phyloP scores from a whole-genome alignment of 2,329 filamentous ascomycete genomes.

The Sphaerulina musiva region DNA sequence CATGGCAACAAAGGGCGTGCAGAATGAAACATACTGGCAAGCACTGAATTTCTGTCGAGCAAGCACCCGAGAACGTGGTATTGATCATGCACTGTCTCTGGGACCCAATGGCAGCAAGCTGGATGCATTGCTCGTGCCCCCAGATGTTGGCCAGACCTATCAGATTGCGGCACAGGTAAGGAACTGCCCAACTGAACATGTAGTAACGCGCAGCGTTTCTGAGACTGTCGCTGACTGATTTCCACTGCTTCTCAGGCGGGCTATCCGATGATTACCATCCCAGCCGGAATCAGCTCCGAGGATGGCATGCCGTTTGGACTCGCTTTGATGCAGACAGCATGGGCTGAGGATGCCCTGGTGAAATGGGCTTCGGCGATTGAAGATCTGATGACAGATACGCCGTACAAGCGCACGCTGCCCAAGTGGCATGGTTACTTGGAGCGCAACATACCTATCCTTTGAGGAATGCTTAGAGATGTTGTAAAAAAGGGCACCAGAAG shows the following conservation, averaged over 20 bases:
- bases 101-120: constrained; percentile 43
- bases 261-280: constrained; percentile 66
- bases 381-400: constrained; percentile 30
- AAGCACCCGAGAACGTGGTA: constrained; percentile 57
- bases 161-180: constrained; percentile 59
- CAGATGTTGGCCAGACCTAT: constrained; percentile 60
- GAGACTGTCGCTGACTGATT: no score
- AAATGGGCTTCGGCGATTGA: constrained; percentile 42
- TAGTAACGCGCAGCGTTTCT: no score
- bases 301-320: constrained; percentile 43
- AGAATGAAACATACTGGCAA: constrained; percentile 60
- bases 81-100: constrained; percentile 57
- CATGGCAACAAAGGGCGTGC: constrained; percentile 53
- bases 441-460: constrained; percentile 34
- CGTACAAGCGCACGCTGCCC: constrained; percentile 29
- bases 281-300: constrained; percentile 50
- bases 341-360: constrained; percentile 30
- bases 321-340: constrained; percentile 35
- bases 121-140: constrained; percentile 60
- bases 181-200: no score
- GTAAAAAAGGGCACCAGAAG: background rate
- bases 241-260: constrained; percentile 45
- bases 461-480: background rate
- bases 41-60: constrained; percentile 57
- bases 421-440: constrained; percentile 36